Conservation (phyloP, 768 basidiomycete species). For the Porphyrellus cyaneotinctus region DNA sequence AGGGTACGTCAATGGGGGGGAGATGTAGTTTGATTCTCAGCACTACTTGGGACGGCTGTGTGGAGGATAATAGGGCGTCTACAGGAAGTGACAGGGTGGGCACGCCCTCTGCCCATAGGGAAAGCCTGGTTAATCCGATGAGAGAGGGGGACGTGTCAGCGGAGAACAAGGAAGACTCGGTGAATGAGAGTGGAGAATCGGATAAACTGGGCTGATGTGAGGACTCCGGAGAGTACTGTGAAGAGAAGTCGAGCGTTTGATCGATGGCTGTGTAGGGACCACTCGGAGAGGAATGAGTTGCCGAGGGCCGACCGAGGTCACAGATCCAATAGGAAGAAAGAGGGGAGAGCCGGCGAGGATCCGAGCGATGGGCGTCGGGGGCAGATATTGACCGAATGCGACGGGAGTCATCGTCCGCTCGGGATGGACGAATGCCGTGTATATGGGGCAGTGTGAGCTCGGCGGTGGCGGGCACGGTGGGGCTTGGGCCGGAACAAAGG, state of each 20-base stretch:
- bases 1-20: constrained; percentile 49
- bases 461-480: constrained; percentile 18
- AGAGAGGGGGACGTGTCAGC: constrained; percentile 33
- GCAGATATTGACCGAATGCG: constrained; percentile 31
- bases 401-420: constrained; percentile 28
- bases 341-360: constrained; percentile 32
- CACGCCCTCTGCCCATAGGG: constrained; percentile 67
- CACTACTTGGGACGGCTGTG: constrained; percentile 40
- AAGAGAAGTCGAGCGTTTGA: constrained; percentile 12
- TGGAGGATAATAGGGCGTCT: constrained; percentile 45
- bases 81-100: constrained; percentile 56
- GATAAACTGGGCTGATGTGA: constrained; percentile 21
- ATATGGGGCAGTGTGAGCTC: constrained; percentile 25
- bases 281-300: constrained; percentile 25
- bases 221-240: constrained; percentile 25
- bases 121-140: constrained; percentile 37
- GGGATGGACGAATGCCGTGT: constrained; percentile 18
- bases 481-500: constrained; percentile 22
- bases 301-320: constrained; percentile 24
- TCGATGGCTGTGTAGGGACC: constrained; percentile 24
- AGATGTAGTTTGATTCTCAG: constrained; percentile 57
- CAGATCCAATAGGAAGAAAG: constrained; percentile 29
- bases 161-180: constrained; percentile 27
- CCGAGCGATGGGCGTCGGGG: constrained; percentile 27
- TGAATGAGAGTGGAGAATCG: constrained; percentile 29